Evolutionary conservation across 352 stramenopile species (phyloP).

Genomic region (Phytophthora podocarpi): DNA sequence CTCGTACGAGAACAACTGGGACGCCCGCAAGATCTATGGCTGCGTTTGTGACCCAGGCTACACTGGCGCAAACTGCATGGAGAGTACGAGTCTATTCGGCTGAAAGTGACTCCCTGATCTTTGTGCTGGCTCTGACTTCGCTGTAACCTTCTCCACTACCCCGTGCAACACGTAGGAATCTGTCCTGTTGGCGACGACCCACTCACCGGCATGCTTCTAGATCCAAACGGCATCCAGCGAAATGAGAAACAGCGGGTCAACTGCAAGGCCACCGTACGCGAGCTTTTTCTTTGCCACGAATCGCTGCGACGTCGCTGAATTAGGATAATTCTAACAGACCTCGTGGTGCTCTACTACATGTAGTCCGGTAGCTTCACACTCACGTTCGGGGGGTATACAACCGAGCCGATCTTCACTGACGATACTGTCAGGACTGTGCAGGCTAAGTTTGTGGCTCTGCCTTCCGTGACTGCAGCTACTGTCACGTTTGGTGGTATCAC

Average conservation of each 20-base stretch:
- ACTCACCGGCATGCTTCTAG: conserved; percentile 72
- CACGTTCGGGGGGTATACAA: conserved; percentile 79
- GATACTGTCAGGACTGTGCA: conserved; percentile 59
- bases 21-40: conserved; percentile 82
- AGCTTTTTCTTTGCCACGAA: neutral
- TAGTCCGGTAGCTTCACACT: conserved; percentile 86
- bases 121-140: too few species aligned
- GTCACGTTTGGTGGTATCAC: conserved; percentile 79
- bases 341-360: too few species aligned
- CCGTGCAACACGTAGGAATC: conserved; percentile 34
- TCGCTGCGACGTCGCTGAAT: too few species aligned
- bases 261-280: conserved; percentile 72
- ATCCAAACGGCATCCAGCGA: conserved; percentile 65
- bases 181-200: conserved; percentile 89
- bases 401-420: conserved; percentile 62
- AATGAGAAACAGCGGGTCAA: conserved; percentile 74
- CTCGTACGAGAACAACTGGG: conserved; percentile 78
- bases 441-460: conserved; percentile 57
- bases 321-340: too few species aligned
- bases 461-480: conserved; percentile 64
- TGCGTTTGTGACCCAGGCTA: conserved; percentile 89
- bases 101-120: too few species aligned
- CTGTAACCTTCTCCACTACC: too few species aligned
- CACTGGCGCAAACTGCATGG: conserved; percentile 69
- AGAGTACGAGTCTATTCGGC: conserved; percentile 45